phyloP scores from a whole-genome alignment of 805 yeast species.

The Teunomyces gatunensis region DNA sequence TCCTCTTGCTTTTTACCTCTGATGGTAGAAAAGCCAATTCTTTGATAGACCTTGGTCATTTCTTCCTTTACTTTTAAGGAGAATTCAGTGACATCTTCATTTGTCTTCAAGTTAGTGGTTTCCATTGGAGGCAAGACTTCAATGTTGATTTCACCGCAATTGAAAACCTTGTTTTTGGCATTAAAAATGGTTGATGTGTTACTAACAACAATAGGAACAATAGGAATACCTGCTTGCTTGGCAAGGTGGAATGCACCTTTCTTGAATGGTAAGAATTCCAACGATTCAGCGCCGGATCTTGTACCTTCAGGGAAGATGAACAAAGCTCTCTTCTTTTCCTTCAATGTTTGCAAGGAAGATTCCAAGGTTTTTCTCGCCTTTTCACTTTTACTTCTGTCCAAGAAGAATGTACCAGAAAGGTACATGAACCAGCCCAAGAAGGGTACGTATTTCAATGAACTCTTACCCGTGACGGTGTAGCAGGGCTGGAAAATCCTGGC shows the following conservation, averaged over 20 bases:
- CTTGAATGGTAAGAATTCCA: conserved; percentile 81
- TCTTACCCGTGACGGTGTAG: conserved; percentile 90
- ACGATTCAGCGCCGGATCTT: conserved; percentile 69
- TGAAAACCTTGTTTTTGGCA: conserved; percentile 60
- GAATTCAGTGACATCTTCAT: conserved; percentile 67
- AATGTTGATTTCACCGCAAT: conserved; percentile 71
- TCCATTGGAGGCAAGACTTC: conserved; percentile 79
- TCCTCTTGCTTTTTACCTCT: not conserved
- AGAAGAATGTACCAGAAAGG: conserved; percentile 84
- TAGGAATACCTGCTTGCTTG: conserved; percentile 83
- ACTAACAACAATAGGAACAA: conserved; percentile 83
- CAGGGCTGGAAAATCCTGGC: conserved; percentile 85
- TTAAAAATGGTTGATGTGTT: conserved; percentile 77
- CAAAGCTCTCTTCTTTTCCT: conserved; percentile 63
- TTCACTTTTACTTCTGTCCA: conserved; percentile 76
- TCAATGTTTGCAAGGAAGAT: conserved; percentile 61
- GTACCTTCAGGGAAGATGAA: conserved; percentile 98
- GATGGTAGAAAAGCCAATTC: conserved; percentile 41
- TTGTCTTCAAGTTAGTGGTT: conserved; percentile 61
- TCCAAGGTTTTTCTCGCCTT: conserved; percentile 76
- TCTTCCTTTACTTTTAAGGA: conserved; percentile 51
- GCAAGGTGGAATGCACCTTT: conserved; percentile 99
- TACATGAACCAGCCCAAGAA: conserved; percentile 97
- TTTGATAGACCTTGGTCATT: conserved; percentile 49
- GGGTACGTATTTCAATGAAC: conserved; percentile 78